Conservation (phyloP, 257 asterid species). For the Salvia hispanica region DNA sequence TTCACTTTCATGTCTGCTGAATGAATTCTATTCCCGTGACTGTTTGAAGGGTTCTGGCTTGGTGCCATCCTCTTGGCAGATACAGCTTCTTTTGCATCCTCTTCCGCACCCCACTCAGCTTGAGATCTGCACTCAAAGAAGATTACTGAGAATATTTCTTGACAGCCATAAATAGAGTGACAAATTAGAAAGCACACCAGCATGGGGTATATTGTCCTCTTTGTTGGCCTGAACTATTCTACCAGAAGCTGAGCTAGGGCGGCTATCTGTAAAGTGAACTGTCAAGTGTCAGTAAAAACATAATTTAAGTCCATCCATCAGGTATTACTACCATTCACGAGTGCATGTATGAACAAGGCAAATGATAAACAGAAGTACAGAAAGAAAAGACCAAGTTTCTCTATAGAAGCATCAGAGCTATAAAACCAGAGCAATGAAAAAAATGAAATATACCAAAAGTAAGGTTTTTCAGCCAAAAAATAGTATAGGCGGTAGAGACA, state of each 20-base stretch:
- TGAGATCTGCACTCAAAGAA: slow-evolving; percentile 53
- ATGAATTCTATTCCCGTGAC: slow-evolving; percentile 44
- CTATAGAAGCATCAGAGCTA: not conserved
- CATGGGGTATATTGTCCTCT: slow-evolving; percentile 48
- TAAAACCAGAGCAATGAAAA: slow-evolving; percentile 2
- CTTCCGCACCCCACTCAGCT: slow-evolving; percentile 82
- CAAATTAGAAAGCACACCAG: slow-evolving; percentile 53
- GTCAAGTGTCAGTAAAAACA: slow-evolving; percentile 32
- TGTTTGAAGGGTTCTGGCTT: slow-evolving; percentile 37
- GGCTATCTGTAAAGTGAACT: slow-evolving; percentile 50
- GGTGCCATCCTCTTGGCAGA: slow-evolving; percentile 41
- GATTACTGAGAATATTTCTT: slow-evolving; percentile 10
- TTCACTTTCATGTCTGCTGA: slow-evolving; percentile 43
- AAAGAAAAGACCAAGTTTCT: not conserved
- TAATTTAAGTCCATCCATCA: slow-evolving; percentile 1
- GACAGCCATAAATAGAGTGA: slow-evolving; percentile 7
- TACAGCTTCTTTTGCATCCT: slow-evolving; percentile 52
- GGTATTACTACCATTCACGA: slow-evolving; percentile 21
- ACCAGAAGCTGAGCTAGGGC: slow-evolving; percentile 80
- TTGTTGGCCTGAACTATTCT: slow-evolving; percentile 40
- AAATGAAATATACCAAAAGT: not conserved
- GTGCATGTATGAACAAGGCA: slow-evolving; percentile 14
- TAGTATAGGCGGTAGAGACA: not conserved
- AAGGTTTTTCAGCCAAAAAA: slow-evolving; percentile 1
- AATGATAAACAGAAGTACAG: slow-evolving; percentile 1